phyloP scores from a whole-genome alignment of 2,329 filamentous ascomycete species.

The Pseudogymnoascus pannorum region DNA sequence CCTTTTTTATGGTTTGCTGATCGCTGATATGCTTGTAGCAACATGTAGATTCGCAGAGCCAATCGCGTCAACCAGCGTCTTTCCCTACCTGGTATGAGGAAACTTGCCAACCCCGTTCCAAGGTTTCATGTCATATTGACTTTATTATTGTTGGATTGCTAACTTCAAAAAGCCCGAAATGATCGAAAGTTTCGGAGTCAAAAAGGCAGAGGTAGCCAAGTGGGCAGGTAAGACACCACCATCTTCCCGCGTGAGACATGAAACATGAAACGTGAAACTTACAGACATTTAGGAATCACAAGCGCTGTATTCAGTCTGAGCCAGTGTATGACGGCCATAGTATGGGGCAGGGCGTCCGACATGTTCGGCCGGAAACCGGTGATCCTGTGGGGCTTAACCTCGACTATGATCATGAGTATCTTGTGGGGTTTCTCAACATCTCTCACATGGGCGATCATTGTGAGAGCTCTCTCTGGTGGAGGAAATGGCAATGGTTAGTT shows the following conservation, averaged over 20 bases:
- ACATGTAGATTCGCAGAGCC: constrained; percentile 75
- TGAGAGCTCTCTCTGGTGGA: constrained; percentile 71
- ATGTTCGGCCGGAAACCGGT: constrained; percentile 72
- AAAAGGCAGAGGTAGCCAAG: constrained; percentile 64
- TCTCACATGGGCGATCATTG: constrained; percentile 69
- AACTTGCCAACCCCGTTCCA: neutral
- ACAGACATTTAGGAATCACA: constrained; percentile 38
- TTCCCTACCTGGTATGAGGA: constrained; percentile 36
- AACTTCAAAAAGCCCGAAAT: constrained; percentile 57
- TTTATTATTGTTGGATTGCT: neutral
- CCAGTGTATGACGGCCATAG: constrained; percentile 64
- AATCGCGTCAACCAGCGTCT: constrained; percentile 51
- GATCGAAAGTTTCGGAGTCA: constrained; percentile 70
- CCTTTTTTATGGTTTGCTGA: neutral
- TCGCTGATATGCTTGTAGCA: constrained; percentile 38
- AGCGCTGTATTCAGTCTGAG: constrained; percentile 65
- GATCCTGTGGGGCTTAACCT: constrained; percentile 65
- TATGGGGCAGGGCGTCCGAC: constrained; percentile 74
- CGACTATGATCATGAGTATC: constrained; percentile 74
- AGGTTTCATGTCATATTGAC: neutral
- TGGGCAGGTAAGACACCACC: constrained; percentile 53
- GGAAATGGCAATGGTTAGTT: constrained; percentile 73
- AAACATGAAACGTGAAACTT: constrained; percentile 11
- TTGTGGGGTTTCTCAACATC: constrained; percentile 78
- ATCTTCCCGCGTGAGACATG: neutral